Base-by-base conservation (phyloP, 164 flowering plant genomes). In the Vitis rotundifolia region DNA sequence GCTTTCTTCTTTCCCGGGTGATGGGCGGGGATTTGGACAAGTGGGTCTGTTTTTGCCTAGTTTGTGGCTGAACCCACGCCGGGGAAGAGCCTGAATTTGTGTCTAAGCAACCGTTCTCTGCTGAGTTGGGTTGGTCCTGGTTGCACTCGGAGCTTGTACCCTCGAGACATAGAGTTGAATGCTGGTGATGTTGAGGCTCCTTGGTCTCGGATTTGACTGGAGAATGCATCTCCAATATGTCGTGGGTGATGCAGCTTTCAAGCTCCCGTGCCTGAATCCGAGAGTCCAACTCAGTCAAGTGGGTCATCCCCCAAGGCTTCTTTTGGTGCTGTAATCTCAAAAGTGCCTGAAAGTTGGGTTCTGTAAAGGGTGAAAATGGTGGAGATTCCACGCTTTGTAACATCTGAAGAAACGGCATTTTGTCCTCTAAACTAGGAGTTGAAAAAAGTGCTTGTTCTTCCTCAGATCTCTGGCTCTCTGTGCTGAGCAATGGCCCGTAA, bases 381-480 rank as follows among this genome's bases (percentile, higher is more conserved):
- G 80, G 62, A 61, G 78, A 29, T 67, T 81, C 84, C 13, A 68
- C 78, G 44, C 80, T 76, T 63, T 82, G 85, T 31, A 87, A 76
- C 90, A 85, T 85, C 73, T 85, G 84, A 44, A 89, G 85, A 64
- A 89, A 85, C 22, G 89, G 88, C 75, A 87, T 81, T 67, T 66
- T 85, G 66, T 80, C 78, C 29, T 85, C 76, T 61, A 79, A 74
- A 49, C 78, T 68, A 59, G 68, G 71, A 11, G 63, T 48, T 4
- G 66, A 29, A 44, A 76, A 63, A 2, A 47, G 54, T 11, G 57
- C 60, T 11, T 55, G 71, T 57, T 68, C 76, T 59, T 78, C 83
- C 16, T 53, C 76, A 64, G 72, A 67, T 66, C 78, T 78, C 31
- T 64, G 67, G 64, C 58, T 61, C 22, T 64, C 77, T 18, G 67